Conservation (phyloP, 805 yeast genomes). For the Clavispora vitiphila region DNA sequence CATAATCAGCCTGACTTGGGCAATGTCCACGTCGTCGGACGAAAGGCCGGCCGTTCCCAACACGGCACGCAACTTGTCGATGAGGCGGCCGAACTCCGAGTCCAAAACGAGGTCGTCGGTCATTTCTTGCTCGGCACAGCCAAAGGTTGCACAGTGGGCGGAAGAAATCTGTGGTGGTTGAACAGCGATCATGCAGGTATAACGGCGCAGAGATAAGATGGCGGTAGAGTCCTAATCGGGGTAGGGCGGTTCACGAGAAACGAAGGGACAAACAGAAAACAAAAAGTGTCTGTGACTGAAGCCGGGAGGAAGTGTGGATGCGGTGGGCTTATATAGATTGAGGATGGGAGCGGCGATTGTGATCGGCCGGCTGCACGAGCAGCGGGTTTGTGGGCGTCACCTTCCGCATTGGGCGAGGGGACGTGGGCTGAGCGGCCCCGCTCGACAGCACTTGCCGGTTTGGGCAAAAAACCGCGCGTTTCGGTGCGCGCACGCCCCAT, state of each 20-base stretch:
- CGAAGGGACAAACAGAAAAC: too few relatives aligned
- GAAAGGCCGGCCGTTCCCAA: conserved; percentile 31
- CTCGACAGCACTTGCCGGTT: neutral
- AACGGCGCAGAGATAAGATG: neutral
- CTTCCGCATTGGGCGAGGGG: neutral
- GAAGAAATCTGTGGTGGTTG: neutral
- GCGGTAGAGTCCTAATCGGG: too few relatives aligned
- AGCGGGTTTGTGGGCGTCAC: neutral
- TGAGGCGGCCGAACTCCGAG: conserved; percentile 20
- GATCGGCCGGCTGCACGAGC: neutral
- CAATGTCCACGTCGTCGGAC: conserved; percentile 50
- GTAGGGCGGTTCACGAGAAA: too few relatives aligned
- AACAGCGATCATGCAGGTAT: neutral
- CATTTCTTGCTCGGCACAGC: conserved; percentile 13
- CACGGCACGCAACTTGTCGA: conserved; percentile 21
- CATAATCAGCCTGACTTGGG: conserved; percentile 41
- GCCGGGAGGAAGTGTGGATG: too few relatives aligned
- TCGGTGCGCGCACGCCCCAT: neutral
- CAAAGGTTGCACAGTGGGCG: conserved; percentile 11
- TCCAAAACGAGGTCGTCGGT: conserved; percentile 13
- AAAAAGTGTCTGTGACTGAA: too few relatives aligned
- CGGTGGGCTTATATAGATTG: neutral
- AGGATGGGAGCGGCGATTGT: neutral
- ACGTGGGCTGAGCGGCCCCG: neutral
- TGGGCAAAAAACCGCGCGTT: neutral